phyloP scores from a whole-genome alignment of 2,329 filamentous ascomycete species.

The Rugonectria rugulosa region DNA sequence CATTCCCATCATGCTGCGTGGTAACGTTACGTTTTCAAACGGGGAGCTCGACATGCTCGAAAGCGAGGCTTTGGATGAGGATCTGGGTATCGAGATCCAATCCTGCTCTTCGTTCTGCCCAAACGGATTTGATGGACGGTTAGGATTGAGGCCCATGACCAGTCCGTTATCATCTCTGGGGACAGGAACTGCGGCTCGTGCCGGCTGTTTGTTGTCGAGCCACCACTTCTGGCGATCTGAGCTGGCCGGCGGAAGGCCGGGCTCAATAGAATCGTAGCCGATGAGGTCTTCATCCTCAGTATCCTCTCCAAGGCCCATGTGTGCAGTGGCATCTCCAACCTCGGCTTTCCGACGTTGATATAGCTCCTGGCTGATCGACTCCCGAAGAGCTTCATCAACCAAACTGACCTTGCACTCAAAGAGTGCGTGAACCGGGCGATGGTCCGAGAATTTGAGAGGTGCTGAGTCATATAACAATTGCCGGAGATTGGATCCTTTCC shows the following conservation, averaged over 20 bases:
- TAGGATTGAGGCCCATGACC: slow-evolving; percentile 73
- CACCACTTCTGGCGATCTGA: slow-evolving; percentile 76
- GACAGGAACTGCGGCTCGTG: slow-evolving; percentile 74
- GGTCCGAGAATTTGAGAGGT: slow-evolving; percentile 88
- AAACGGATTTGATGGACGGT: slow-evolving; percentile 84
- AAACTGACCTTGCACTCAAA: slow-evolving; percentile 87
- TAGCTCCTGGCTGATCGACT: slow-evolving; percentile 75
- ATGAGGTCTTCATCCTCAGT: slow-evolving; percentile 82
- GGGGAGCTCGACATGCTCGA: slow-evolving; percentile 67
- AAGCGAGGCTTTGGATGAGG: slow-evolving; percentile 60
- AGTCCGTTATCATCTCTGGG: slow-evolving; percentile 61
- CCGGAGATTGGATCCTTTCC: slow-evolving; percentile 82
- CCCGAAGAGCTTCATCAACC: slow-evolving; percentile 77
- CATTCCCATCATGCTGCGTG: slow-evolving; percentile 51
- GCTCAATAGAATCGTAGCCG: slow-evolving; percentile 83
- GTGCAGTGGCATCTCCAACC: slow-evolving; percentile 69
- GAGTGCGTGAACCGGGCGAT: slow-evolving; percentile 90
- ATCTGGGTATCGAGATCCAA: slow-evolving; percentile 75
- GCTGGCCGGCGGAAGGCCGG: slow-evolving; percentile 74
- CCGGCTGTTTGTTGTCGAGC: slow-evolving; percentile 75
- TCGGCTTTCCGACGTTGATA: slow-evolving; percentile 75
- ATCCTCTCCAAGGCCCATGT: slow-evolving; percentile 58
- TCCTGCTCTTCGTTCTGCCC: slow-evolving; percentile 76
- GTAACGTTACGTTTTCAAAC: slow-evolving; percentile 64
- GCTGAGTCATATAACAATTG: slow-evolving; percentile 86